Evolutionary conservation across 805 yeast species (phyloP), one percentile per base, ranked within the genome.

Genomic region (Starmerella sirachaensis): DNA sequence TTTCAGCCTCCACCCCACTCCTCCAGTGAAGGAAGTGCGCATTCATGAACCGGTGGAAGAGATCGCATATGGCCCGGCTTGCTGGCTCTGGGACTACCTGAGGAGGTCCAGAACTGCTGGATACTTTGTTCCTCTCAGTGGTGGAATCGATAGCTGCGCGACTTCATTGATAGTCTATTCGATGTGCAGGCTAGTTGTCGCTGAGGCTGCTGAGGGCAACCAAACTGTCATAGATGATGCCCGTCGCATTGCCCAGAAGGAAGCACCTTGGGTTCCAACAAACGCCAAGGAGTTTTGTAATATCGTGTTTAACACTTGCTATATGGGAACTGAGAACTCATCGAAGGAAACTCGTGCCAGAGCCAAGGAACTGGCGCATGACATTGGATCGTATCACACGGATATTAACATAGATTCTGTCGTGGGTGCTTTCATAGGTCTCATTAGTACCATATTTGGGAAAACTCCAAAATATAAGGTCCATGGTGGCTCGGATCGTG

Each of bases 81-180:
- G 98, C 58, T 91, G 99, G 99, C 60, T 91, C 46, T 91, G 99
- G 99, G 99, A 91, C 59, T 91, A 91, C 54, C 67, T 91, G 41
- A 72, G 99, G 57, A 71, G 99, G 47, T 83, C 93, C 49, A 74
- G 73, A 48, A 81, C 91, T 35, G 83, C 85, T 0, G 99, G 99
- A 0, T 91, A 69, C 57, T 93, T 91, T 60, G 64, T 91, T 31
- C 97, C 99, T 0, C 65, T 91, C 34, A 79, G 93, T 57, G 99
- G 99, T 14, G 99, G 99, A 34, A 88, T 91, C 46, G 99, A 91
- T 56, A 81, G 94, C 24, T 93, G 98, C 64, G 95, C 98, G 1
- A 91, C 98, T 0, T 91, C 97, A 0, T 81, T 81, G 13, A 85
- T 91, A 51, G 93, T 91, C 19, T 82, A 79, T 54, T 81, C 93